Evolutionary conservation across 2,329 filamentous ascomycete species (phyloP).

Genomic region (Didymella pinodella): DNA sequence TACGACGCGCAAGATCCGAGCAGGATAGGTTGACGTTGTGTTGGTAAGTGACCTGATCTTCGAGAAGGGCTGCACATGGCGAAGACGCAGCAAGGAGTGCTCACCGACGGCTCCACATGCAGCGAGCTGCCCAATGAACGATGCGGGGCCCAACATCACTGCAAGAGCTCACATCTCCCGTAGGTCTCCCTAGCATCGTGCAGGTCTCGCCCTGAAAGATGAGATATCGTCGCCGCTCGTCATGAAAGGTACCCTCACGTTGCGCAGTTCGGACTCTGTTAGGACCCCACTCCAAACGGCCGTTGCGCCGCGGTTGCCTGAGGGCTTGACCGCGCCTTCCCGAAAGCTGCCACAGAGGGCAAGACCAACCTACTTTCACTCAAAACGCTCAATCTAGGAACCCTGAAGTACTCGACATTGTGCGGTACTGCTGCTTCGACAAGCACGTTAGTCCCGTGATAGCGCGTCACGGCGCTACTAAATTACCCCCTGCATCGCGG

Average conservation of each 20-base stretch:
- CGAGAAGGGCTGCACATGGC: constrained; percentile 3
- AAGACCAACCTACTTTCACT: not conserved
- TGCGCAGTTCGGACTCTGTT: not conserved
- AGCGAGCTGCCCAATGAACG: constrained; percentile 4
- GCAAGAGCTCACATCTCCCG: not conserved
- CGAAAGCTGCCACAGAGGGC: constrained; percentile 2
- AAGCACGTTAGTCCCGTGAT: constrained; percentile 16
- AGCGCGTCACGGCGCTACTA: constrained; percentile 17
- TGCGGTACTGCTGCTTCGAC: not conserved
- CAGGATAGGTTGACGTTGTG: constrained; percentile 7
- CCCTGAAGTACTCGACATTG: not conserved
- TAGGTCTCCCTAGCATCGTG: constrained; percentile 1
- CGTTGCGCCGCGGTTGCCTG: constrained; percentile 15
- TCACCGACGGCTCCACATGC: not conserved
- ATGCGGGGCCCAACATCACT: not conserved
- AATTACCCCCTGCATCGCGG: constrained; percentile 12
- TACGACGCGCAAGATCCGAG: constrained; percentile 1
- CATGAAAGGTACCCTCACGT: not conserved
- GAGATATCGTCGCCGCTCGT: not conserved
- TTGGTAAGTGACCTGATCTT: constrained; percentile 3
- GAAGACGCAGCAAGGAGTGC: not conserved
- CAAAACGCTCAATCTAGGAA: not conserved
- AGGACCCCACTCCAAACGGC: constrained; percentile 5
- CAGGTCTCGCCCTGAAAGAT: not conserved
- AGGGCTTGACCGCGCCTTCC: not conserved